Percentiles rank a stretch among this genome's conserved stretches.
Evolutionary conservation across 2,329 filamentous ascomycete species (phyloP).

Genomic region (Delphinella strobiligena): DNA sequence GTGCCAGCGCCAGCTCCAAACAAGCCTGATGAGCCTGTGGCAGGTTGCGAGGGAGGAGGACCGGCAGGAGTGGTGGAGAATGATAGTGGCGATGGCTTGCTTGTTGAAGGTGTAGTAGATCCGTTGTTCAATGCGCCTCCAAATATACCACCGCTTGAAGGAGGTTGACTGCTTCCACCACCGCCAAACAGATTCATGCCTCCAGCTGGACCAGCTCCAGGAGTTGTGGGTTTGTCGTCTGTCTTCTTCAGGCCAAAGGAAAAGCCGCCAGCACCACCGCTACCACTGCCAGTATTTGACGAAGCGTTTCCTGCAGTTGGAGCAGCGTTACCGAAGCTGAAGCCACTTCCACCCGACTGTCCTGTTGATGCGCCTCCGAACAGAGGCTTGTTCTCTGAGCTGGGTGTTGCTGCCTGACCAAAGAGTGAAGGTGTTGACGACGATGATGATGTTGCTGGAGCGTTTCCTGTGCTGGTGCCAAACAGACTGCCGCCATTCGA

Average conservation of each 20-base stretch:
- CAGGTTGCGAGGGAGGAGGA: constrained; percentile 11
- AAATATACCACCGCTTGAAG: constrained; percentile 3
- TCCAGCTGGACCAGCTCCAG: constrained; percentile 19
- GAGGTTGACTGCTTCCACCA: too few species aligned
- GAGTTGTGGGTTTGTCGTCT: constrained; percentile 32
- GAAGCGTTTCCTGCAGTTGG: constrained; percentile 4
- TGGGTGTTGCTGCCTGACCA: constrained; percentile 16
- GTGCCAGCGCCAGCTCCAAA: constrained; percentile 9
- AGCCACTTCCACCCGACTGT: constrained; percentile 8
- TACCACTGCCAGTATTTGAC: constrained; percentile 6
- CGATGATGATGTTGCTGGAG: constrained; percentile 2
- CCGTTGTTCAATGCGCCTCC: constrained; percentile 3
- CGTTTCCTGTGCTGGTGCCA: constrained; percentile 10
- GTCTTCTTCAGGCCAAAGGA: constrained; percentile 5
- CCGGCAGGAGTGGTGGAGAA: constrained; percentile 20
- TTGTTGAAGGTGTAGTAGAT: constrained; percentile 14
- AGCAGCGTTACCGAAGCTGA: constrained; percentile 9
- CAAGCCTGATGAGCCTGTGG: constrained; percentile 5
- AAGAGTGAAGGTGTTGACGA: constrained; percentile 14
- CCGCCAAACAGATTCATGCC: constrained; percentile 6
- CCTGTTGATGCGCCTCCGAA: constrained; percentile 13
- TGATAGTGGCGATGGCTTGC: constrained; percentile 10
- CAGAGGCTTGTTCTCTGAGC: constrained; percentile 8
- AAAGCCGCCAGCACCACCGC: constrained; percentile 10
- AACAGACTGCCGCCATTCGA: constrained; percentile 9